Percentiles rank a stretch among this genome's conserved stretches.
phyloP scores from a whole-genome alignment of 2,329 filamentous ascomycete species.

The Trichoderma sp. region DNA sequence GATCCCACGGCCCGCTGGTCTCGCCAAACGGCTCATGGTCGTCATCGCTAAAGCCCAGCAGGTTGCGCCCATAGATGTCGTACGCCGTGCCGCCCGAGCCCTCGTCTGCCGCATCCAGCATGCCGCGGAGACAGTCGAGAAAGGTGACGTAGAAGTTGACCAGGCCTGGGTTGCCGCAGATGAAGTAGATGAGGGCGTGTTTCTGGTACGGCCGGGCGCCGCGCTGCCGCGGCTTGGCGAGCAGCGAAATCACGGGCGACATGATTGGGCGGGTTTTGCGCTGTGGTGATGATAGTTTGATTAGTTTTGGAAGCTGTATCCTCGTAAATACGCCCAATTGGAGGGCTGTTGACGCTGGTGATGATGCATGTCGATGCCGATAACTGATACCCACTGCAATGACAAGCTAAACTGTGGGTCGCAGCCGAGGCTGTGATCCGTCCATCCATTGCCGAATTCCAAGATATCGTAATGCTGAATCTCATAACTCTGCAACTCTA shows the following conservation, averaged over 20 bases:
- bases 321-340: not conserved
- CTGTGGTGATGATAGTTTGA: not conserved
- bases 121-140: constrained; percentile 56
- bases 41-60: constrained; percentile 59
- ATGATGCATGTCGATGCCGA: not conserved
- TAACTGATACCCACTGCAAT: not conserved
- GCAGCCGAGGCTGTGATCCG: constrained; percentile 2
- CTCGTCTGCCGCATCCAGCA: constrained; percentile 48
- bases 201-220: constrained; percentile 23
- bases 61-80: constrained; percentile 59
- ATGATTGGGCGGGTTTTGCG: constrained; percentile 22
- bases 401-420: not conserved
- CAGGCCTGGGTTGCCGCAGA: constrained; percentile 76
- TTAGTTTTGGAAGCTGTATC: not conserved
- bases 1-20: constrained; percentile 48
- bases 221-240: constrained; percentile 31
- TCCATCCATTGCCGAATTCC: not conserved
- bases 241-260: constrained; percentile 36
- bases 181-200: constrained; percentile 65
- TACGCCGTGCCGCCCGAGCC: constrained; percentile 40
- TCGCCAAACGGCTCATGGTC: constrained; percentile 51
- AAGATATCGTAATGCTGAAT: not conserved
- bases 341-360: not conserved
- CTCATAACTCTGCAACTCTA: not conserved
- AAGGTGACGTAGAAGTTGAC: constrained; percentile 73